Base-by-base conservation (phyloP, 352 stramenopile species). In the Elongisporangium senticosum region DNA sequence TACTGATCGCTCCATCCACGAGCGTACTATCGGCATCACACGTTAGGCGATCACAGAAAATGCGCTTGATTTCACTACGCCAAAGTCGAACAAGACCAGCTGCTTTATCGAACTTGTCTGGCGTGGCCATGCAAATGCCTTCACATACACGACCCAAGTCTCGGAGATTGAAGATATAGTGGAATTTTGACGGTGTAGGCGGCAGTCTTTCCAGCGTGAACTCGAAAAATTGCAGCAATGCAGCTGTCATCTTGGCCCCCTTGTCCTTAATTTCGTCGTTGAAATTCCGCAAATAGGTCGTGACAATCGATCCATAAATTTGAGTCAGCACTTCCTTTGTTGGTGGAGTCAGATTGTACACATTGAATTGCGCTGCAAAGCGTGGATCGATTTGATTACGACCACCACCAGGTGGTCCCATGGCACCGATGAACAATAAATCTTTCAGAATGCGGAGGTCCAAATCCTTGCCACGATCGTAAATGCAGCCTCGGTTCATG, bases 151-250 rank as follows among this genome's bases (percentile, higher is more conserved):
- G 84, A 0, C 86, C 93, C 14, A 98, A 68, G 59, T 98, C 95
- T 0, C 95, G 82, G n/a, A 98, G 71, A 49, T 98, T 98, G 69
- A 98, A 98, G 53, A 98, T 98, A 68, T 98, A 98, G 68, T 98
- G 94, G 55, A 98, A 98, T 61, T 98, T 98, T 37, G 87, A 95
- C 20, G 93, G 94, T 14, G 94, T 98, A 0, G 94, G 91, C 5
- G 91, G 93, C 11, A 98, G 67, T 53, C 92, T 94, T 37, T 98
- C 90, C 1, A 97, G 54, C 11, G 93, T 89, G 49, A 93, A 90
- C 47, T 95, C 77, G 58, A 97, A 98, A 21, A 98, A 80, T 5
- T 79, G 67, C 7, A 98, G 68, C 7, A 96, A 84, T 4, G 79
- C 74, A 15, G 90, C 77, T 1, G 93, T 98, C 50, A 98, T 74